Evolutionary conservation across 1,284 basidiomycete species (phyloP).

Genomic region (Cronartium quercuum): DNA sequence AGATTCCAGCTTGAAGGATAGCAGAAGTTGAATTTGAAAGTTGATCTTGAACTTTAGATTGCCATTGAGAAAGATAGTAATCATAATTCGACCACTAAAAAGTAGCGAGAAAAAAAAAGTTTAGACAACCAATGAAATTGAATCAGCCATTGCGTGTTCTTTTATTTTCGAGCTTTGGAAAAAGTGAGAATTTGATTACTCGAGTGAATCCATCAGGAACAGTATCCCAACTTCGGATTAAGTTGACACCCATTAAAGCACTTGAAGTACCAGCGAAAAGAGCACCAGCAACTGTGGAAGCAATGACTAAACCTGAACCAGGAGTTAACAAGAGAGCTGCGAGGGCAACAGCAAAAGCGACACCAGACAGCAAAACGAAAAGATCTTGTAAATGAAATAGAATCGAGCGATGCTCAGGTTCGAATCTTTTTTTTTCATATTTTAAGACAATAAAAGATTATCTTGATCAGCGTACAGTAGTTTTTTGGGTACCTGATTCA

Average conservation of each 20-base stretch:
- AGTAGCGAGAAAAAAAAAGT: background rate
- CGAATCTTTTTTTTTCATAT: slow-evolving; percentile 5
- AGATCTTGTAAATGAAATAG: slow-evolving; percentile 24
- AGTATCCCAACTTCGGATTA: slow-evolving; percentile 30
- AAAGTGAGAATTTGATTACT: background rate
- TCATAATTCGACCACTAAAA: slow-evolving; percentile 35
- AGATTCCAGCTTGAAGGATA: slow-evolving; percentile 35
- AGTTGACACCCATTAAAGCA: slow-evolving; percentile 29
- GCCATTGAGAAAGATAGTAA: slow-evolving; percentile 37
- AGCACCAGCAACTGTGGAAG: slow-evolving; percentile 10
- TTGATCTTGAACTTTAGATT: slow-evolving; percentile 39
- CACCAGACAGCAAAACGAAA: slow-evolving; percentile 11
- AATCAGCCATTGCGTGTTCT: background rate
- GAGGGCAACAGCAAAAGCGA: slow-evolving; percentile 29
- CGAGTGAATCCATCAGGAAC: slow-evolving; percentile 34
- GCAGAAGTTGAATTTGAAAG: slow-evolving; percentile 20
- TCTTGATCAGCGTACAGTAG: background rate
- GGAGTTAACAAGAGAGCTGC: background rate
- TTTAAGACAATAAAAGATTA: background rate
- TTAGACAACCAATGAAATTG: background rate
- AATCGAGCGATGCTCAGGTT: slow-evolving; percentile 14
- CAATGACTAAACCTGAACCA: slow-evolving; percentile 3
- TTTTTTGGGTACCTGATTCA: background rate
- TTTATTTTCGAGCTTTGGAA: background rate
- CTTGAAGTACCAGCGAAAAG: slow-evolving; percentile 7